Evolutionary conservation across 441 rosid genomes (phyloP).

Genomic region (Isatis lusitanica): DNA sequence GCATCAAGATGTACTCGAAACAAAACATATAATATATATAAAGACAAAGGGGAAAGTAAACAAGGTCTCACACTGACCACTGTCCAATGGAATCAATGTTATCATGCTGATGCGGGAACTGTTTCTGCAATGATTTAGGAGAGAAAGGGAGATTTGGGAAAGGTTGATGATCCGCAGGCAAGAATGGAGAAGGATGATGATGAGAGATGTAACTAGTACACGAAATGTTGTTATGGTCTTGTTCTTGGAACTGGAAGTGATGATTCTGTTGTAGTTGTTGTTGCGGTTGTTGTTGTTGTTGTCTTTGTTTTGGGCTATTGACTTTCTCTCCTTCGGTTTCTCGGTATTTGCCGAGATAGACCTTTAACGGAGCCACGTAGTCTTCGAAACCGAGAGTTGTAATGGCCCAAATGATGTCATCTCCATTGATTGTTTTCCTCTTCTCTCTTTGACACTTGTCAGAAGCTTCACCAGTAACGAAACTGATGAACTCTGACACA

Average conservation of each 20-base stretch:
- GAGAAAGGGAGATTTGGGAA: constrained; percentile 56
- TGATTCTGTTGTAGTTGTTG: constrained; percentile 36
- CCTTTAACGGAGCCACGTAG: constrained; percentile 55
- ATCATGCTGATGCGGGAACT: constrained; percentile 61
- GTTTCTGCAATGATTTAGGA: constrained; percentile 53
- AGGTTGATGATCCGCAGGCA: constrained; percentile 46
- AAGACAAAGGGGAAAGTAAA: neutral
- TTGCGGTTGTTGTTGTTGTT: constrained; percentile 17
- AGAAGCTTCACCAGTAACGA: constrained; percentile 74
- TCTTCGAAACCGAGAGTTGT: constrained; percentile 78
- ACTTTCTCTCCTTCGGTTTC: constrained; percentile 77
- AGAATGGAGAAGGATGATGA: constrained; percentile 44
- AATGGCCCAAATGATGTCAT: constrained; percentile 73
- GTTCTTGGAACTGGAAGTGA: constrained; percentile 36
- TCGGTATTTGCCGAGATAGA: constrained; percentile 59
- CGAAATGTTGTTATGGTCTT: constrained; percentile 41
- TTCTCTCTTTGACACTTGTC: constrained; percentile 79
- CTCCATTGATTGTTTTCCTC: constrained; percentile 75
- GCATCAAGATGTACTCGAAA: constrained; percentile 8
- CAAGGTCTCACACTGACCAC: constrained; percentile 44
- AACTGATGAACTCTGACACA: constrained; percentile 80
- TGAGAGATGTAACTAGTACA: constrained; percentile 41
- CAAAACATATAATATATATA: neutral
- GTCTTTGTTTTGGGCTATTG: constrained; percentile 63
- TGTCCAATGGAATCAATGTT: constrained; percentile 65